These are phyloP conservation scores for Zasmidium citrigriseum DNA, from an alignment of 2,329 filamentous ascomycete genomes.

Conservation along the genomic window DNA sequence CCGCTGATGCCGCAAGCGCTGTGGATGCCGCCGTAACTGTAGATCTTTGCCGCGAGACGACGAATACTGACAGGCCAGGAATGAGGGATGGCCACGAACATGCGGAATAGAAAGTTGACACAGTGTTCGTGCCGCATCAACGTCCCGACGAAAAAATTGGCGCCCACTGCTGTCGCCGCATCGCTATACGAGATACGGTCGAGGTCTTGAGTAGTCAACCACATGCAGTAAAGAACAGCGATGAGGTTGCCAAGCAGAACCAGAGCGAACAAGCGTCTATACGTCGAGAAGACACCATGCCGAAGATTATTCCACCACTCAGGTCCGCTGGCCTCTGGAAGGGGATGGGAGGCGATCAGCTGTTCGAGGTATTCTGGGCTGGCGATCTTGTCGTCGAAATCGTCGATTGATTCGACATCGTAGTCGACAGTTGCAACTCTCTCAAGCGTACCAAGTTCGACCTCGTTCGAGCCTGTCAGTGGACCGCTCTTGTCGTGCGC, in stretches of 20 bases:
- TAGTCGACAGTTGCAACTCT: conserved; percentile 1
- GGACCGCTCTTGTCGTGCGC: neutral
- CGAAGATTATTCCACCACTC: conserved; percentile 26
- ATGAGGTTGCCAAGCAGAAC: conserved; percentile 32
- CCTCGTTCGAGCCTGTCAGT: neutral
- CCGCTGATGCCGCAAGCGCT: conserved; percentile 40
- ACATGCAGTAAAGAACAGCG: conserved; percentile 16
- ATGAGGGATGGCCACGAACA: conserved; percentile 35
- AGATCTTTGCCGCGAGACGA: conserved; percentile 41
- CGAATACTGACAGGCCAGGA: conserved; percentile 38
- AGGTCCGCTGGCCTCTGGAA: conserved; percentile 22
- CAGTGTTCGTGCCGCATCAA: conserved; percentile 43
- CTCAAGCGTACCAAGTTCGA: neutral
- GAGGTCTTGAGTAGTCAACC: neutral
- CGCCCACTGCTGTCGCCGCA: conserved; percentile 36
- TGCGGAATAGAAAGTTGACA: conserved; percentile 41
- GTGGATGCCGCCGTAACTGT: conserved; percentile 44
- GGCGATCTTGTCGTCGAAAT: conserved; percentile 20
- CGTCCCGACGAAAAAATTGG: conserved; percentile 37
- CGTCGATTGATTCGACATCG: neutral
- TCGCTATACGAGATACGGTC: conserved; percentile 25
- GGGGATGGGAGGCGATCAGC: conserved; percentile 20
- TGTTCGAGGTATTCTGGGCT: conserved; percentile 25
- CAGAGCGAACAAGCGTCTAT: conserved; percentile 33
- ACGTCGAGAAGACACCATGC: conserved; percentile 34